Evolutionary conservation across 2,329 filamentous ascomycete genomes (phyloP).

Genomic region (Ophiostoma australiae): DNA sequence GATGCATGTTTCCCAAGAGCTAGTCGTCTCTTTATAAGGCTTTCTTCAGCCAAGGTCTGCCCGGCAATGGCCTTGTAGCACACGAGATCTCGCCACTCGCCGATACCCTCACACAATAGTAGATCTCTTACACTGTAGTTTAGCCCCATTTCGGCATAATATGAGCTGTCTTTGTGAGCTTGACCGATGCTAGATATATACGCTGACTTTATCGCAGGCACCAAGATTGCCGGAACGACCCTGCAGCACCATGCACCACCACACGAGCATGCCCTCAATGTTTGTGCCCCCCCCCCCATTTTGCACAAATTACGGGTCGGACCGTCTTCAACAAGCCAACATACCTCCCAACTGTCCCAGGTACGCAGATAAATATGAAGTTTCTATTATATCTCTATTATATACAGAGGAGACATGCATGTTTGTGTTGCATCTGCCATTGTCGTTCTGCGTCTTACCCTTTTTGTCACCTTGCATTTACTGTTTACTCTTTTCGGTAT

Average conservation of each 20-base stretch:
- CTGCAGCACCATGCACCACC: not conserved
- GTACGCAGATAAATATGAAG: no score
- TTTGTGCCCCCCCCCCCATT: not conserved
- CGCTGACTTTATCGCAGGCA: not conserved
- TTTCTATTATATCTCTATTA: no score
- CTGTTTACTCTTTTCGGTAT: no score
- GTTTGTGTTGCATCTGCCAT: not conserved
- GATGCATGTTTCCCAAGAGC: no score
- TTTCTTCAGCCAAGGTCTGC: no score
- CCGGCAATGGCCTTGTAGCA: no score
- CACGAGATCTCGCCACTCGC: not conserved
- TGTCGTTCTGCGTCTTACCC: not conserved
- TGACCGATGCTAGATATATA: not conserved
- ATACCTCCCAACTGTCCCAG: no score
- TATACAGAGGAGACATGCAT: not conserved
- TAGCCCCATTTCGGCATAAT: not conserved
- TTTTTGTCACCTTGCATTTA: not conserved
- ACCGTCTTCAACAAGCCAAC: slow-evolving; percentile 1
- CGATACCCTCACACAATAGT: not conserved
- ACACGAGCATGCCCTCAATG: not conserved
- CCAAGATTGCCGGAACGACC: no score
- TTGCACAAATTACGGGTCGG: not conserved
- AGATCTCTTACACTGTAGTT: not conserved
- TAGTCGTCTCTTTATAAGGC: no score
- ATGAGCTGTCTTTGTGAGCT: not conserved